phyloP scores from a whole-genome alignment of 768 basidiomycete genomes.

The Psilocybe azurescens region DNA sequence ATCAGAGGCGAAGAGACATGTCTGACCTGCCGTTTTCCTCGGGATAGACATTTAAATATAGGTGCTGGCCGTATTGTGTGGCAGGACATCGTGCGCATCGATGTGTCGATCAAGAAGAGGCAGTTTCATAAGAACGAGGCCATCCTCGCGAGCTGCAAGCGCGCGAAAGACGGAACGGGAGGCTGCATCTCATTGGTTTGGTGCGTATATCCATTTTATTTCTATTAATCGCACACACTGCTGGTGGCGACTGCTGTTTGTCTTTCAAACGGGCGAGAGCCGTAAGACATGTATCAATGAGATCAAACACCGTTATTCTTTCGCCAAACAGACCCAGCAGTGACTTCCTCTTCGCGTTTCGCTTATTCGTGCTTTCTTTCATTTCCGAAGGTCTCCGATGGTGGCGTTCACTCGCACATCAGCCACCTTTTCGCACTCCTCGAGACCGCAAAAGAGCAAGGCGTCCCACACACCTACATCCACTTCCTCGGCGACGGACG shows the following conservation, averaged over 20 bases:
- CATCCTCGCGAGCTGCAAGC: conserved; percentile 76
- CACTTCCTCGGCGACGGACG: conserved; percentile 97
- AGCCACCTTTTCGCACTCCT: conserved; percentile 88
- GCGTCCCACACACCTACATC: conserved; percentile 85
- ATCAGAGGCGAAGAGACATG: neutral
- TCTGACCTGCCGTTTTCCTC: neutral
- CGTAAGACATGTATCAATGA: no score
- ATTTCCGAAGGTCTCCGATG: conserved; percentile 77
- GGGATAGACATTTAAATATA: conserved; percentile 86
- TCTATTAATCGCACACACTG: no score
- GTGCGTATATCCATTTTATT: conserved; percentile 42
- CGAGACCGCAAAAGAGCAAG: conserved; percentile 85
- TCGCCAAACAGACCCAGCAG: no score
- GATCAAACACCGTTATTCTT: no score
- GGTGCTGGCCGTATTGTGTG: conserved; percentile 95
- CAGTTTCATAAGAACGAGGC: conserved; percentile 81
- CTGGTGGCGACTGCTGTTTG: no score
- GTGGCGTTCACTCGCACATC: conserved; percentile 97
- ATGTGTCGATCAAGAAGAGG: conserved; percentile 87
- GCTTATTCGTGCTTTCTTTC: neutral
- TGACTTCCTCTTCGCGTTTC: no score
- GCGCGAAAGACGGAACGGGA: conserved; percentile 82
- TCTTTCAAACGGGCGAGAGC: no score
- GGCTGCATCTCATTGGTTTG: conserved; percentile 88
- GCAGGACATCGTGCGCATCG: conserved; percentile 98